Base-by-base conservation (phyloP, 148 eudicot species). In the Pouteria glomerata region DNA sequence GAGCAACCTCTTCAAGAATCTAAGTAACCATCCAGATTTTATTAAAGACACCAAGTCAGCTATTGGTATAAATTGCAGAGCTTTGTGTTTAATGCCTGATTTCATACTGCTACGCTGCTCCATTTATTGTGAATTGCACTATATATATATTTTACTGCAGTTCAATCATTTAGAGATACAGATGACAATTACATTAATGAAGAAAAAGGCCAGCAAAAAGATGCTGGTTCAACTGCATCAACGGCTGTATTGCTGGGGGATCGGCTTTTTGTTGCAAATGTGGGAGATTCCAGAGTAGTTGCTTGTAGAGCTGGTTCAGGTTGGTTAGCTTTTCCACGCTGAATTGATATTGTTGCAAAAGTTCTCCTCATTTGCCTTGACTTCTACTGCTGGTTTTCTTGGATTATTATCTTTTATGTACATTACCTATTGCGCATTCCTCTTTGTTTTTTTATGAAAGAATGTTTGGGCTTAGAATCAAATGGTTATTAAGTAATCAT, bases 171-270 rank as follows among this genome's bases (percentile, higher is more conserved):
- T 71, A 81, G 60, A 59, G 92, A 87, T 69, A 91, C 97, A 21
- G 94, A 91, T 75, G 81, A 69, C 21, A 77, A 91, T 66, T 91
- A 78, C 76, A 83, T 91, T 33, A 74, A 80, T 68, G 82, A 82
- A 69, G 90, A 86, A 69, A 85, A 82, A 75, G 86, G 80, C 51
- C 88, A 84, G 79, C 84, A 74, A 56, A 89, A 80, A 69, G 92
- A 87, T 78, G 94, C 90, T 30, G 97, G 97, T 31, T 91, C 97
- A 63, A 91, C 94, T 68, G 94, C 97, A 74, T 85, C 94, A 69
- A 88, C 94, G 47, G 92, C 92, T 39, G 71, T 89, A 19, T 77
- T 91, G 72, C 63, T 91, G 66, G 90, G 84, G 42, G 82, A 85
- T 50, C 81, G 82, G 37, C 64, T 91, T 66, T 76, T 85, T 66